Percentiles rank a stretch among this genome's conserved stretches.
Conservation (phyloP, 345 rosid species). For the Erysimum cheiranthoides region DNA sequence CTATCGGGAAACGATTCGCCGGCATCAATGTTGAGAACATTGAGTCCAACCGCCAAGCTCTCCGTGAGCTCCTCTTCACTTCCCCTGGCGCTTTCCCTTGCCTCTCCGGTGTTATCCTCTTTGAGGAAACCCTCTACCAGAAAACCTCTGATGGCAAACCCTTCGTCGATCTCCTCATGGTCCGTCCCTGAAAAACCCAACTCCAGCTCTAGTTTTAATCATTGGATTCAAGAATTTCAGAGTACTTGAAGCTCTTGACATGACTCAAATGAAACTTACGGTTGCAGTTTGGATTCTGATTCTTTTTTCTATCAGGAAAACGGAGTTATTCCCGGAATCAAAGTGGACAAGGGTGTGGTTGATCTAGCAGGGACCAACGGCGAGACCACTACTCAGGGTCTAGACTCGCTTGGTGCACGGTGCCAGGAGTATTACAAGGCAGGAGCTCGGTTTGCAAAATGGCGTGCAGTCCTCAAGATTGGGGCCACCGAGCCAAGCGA, state of each 20-base stretch:
- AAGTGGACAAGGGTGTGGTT: slow-evolving; percentile 94
- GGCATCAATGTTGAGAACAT: slow-evolving; percentile 91
- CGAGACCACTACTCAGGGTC: slow-evolving; percentile 95
- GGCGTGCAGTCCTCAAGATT: slow-evolving; percentile 96
- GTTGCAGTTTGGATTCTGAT: neutral
- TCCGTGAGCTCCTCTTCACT: slow-evolving; percentile 93
- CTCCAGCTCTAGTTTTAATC: slow-evolving; percentile 14
- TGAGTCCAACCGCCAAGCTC: slow-evolving; percentile 94
- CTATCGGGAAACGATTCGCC: slow-evolving; percentile 91
- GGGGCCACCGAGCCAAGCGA: slow-evolving; percentile 84
- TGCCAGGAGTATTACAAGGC: slow-evolving; percentile 93
- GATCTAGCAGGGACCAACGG: slow-evolving; percentile 84
- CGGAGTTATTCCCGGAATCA: slow-evolving; percentile 84
- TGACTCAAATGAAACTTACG: slow-evolving; percentile 16
- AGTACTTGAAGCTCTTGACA: slow-evolving; percentile 14
- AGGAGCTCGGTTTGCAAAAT: slow-evolving; percentile 93
- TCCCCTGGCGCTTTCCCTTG: slow-evolving; percentile 66
- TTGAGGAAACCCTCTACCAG: slow-evolving; percentile 96
- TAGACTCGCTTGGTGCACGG: slow-evolving; percentile 78
- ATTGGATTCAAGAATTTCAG: slow-evolving; percentile 19
- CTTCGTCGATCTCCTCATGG: slow-evolving; percentile 75
- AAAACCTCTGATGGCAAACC: slow-evolving; percentile 76
- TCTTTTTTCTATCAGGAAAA: slow-evolving; percentile 51
- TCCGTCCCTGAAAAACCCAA: neutral
- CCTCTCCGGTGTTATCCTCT: slow-evolving; percentile 95